Base-by-base conservation (phyloP, 495 filamentous ascomycete genomes). In the Penicillium malachiteum region DNA sequence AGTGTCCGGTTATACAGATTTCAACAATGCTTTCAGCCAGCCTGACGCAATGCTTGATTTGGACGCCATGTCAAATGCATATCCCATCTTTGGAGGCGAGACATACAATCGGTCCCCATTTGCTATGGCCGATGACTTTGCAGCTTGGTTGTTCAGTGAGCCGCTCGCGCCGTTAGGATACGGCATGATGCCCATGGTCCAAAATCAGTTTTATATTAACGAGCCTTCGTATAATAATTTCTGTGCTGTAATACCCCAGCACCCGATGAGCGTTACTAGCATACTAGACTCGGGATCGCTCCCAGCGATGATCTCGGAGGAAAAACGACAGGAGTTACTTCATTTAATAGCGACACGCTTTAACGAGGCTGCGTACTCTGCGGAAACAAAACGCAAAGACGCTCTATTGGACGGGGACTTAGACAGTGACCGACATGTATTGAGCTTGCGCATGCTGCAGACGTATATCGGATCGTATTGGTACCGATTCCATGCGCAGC, bases 381-480 rank as follows among this genome's bases (percentile, higher is more conserved):
- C 84, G 0, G 82, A 90, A 9, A 84, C 84, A 37, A 84, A 86
- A 57, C 88, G 88, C 54, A 91, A 91, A 61, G 89, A 90, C 45
- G 82, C 81, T 48, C 80, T 96, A 34, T 76, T 94, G 59, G 86
- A 90, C 16, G 92, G 91, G 14, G 86, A 94, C 53, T 80, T 85
- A 50, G 83, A 86, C 54, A 81, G 86, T 26, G 85, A 87, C 37
- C 66, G 70, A 31, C 93, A 97, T 67, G 86, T 95, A 63, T 73
- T 97, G 54, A 96, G 93, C 62, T 74, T 92, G 52, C 86, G 85
- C 63, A 96, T 94, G 88, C 95, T 98, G 89, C 90, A 96, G 72
- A 84, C 85, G 8, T 98, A 97, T 67, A 91, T 97, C 63, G 83
- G 85, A 5, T 94, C 91, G 12, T 98, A 91, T 69, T 98, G 94